phyloP scores from a whole-genome alignment of 2,329 filamentous ascomycete species.

The Lecanicillium sp. region DNA sequence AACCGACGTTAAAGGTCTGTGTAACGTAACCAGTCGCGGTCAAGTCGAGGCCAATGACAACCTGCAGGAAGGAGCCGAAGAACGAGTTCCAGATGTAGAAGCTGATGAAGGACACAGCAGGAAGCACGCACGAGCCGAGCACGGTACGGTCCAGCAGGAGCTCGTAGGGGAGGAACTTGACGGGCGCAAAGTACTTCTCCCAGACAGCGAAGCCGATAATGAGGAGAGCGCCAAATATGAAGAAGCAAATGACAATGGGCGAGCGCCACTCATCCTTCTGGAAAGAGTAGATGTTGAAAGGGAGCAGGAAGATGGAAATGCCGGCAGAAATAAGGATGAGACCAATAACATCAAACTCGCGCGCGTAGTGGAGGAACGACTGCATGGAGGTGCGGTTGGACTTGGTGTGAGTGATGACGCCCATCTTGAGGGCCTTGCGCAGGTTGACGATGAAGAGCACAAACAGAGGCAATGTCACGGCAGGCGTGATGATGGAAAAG shows the following conservation, averaged over 20 bases:
- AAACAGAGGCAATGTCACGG: constrained; percentile 51
- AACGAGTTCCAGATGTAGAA: constrained; percentile 39
- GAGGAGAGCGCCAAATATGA: constrained; percentile 48
- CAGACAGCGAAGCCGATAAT: constrained; percentile 46
- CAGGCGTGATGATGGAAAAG: constrained; percentile 56
- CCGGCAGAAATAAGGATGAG: constrained; percentile 45
- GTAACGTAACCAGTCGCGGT: constrained; percentile 39
- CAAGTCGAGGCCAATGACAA: constrained; percentile 38
- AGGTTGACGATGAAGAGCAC: constrained; percentile 46
- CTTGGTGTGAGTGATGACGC: constrained; percentile 28
- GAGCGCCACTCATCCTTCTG: constrained; percentile 38
- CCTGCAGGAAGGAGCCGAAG: constrained; percentile 41
- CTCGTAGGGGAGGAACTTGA: constrained; percentile 46
- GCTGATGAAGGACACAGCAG: constrained; percentile 29
- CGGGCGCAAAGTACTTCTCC: constrained; percentile 47
- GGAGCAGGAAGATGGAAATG: constrained; percentile 50
- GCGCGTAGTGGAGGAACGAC: constrained; percentile 40
- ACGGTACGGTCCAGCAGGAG: constrained; percentile 40
- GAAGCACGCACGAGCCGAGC: constrained; percentile 34
- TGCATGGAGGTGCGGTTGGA: constrained; percentile 30
- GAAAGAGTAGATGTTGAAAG: constrained; percentile 44
- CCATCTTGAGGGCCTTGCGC: constrained; percentile 44
- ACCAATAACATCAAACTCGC: constrained; percentile 50
- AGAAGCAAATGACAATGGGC: constrained; percentile 45
- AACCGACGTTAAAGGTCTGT: constrained; percentile 40